phyloP scores from a whole-genome alignment of 2,329 filamentous ascomycete species.

The Drechslera avenae region DNA sequence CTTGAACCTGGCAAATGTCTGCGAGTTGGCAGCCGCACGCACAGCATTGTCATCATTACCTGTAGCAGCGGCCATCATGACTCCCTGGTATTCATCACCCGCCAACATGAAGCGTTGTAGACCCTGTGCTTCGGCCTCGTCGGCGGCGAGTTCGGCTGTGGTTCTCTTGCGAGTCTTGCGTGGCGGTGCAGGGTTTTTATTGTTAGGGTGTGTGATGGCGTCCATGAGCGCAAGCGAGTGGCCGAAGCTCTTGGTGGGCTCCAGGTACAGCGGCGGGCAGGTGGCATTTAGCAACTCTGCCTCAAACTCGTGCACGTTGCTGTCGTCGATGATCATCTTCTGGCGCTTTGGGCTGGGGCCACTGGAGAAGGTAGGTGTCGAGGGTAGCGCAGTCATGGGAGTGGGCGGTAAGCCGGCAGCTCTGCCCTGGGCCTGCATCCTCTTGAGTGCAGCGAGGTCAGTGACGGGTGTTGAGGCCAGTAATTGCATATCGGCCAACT shows the following conservation, averaged over 20 bases:
- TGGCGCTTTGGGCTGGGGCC: conserved; percentile 72
- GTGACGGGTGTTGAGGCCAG: conserved; percentile 71
- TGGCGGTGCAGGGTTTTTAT: conserved; percentile 75
- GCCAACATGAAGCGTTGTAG: conserved; percentile 92
- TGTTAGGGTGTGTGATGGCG: conserved; percentile 74
- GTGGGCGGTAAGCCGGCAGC: conserved; percentile 68
- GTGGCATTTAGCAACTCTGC: conserved; percentile 75
- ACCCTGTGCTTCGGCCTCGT: conserved; percentile 88
- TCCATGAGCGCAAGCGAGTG: conserved; percentile 76
- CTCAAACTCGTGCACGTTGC: conserved; percentile 75
- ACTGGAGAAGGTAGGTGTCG: conserved; percentile 61
- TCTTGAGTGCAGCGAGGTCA: conserved; percentile 56
- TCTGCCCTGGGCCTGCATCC: conserved; percentile 55
- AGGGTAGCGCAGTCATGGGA: conserved; percentile 60
- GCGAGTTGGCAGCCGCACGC: conserved; percentile 74
- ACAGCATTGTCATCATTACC: conserved; percentile 69
- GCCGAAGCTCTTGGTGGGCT: conserved; percentile 71
- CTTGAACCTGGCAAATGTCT: conserved; percentile 91
- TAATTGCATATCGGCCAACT: conserved; percentile 76
- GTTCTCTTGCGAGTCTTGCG: conserved; percentile 93
- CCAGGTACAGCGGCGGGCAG: conserved; percentile 74
- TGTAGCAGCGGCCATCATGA: conserved; percentile 60
- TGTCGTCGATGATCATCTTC: conserved; percentile 76
- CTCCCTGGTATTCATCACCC: conserved; percentile 79
- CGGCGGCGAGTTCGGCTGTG: conserved; percentile 90